A percentile compares a stretch with the other conserved stretches of the same genome.
Evolutionary conservation across 768 basidiomycete species (phyloP).

Genomic region (Tricholoma saponaceum): DNA sequence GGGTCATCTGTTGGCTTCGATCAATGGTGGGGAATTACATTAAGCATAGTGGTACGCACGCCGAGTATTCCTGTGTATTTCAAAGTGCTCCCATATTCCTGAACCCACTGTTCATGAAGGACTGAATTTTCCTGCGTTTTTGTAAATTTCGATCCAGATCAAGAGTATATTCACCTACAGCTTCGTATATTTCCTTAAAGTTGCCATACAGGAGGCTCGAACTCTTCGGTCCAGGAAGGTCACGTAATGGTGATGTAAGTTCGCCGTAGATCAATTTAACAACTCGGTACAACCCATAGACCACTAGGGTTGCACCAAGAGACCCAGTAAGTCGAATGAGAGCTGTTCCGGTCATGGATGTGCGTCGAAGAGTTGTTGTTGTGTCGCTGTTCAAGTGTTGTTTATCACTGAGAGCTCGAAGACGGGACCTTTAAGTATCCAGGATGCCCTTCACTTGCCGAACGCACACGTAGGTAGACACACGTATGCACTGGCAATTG

Average conservation of each 20-base stretch:
- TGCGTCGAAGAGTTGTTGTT: too few species aligned
- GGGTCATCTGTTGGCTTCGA: slow-evolving; percentile 21
- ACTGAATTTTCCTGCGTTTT: slow-evolving; percentile 26
- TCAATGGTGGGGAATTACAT: background rate
- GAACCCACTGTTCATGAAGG: slow-evolving; percentile 13
- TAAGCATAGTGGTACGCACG: slow-evolving; percentile 20
- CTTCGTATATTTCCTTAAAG: slow-evolving; percentile 36
- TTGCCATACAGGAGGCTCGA: slow-evolving; percentile 46
- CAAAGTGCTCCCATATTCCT: slow-evolving; percentile 13
- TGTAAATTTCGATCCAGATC: background rate
- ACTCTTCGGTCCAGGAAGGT: slow-evolving; percentile 48
- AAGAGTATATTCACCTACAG: slow-evolving; percentile 22
- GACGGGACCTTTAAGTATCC: too few species aligned
- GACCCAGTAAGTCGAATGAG: slow-evolving; percentile 13
- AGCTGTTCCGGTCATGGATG: background rate
- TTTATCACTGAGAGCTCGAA: too few species aligned
- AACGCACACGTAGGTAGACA: too few species aligned
- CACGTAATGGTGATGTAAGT: slow-evolving; percentile 38
- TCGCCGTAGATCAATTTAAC: slow-evolving; percentile 31
- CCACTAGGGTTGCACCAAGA: slow-evolving; percentile 14
- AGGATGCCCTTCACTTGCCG: too few species aligned
- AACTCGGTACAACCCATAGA: slow-evolving; percentile 26
- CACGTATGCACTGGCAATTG: too few species aligned
- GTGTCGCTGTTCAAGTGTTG: too few species aligned
- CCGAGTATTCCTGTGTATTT: slow-evolving; percentile 29